phyloP scores from a whole-genome alignment of 345 rosid genomes.

The Combretum micranthum region DNA sequence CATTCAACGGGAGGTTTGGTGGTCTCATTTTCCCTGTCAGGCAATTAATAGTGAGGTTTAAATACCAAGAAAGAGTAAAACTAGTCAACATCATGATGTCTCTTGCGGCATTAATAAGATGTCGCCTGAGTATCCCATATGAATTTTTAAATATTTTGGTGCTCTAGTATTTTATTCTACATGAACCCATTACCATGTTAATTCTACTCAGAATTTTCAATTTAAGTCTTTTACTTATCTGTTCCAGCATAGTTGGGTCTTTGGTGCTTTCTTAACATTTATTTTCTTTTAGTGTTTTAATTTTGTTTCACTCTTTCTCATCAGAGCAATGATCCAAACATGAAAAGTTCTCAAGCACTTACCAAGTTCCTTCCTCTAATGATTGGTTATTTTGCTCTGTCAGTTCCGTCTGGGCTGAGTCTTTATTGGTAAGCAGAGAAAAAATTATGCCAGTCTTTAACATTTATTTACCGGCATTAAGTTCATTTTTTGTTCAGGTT shows the following conservation, averaged over 20 bases:
- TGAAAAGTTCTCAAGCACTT: constrained; percentile 84
- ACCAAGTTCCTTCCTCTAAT: constrained; percentile 76
- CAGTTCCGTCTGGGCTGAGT: constrained; percentile 99
- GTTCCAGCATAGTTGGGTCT: neutral
- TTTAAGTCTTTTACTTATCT: no score
- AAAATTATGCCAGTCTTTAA: neutral
- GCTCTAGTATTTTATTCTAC: no score
- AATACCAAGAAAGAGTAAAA: no score
- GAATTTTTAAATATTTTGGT: no score
- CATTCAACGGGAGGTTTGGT: no score
- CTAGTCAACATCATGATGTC: no score
- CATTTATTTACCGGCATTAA: constrained; percentile 7
- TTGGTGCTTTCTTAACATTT: neutral
- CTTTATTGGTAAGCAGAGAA: constrained; percentile 75
- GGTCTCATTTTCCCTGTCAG: neutral
- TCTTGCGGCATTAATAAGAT: no score
- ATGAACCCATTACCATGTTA: no score
- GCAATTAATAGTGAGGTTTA: neutral
- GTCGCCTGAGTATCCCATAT: no score
- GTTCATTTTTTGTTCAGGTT: constrained; percentile 45
- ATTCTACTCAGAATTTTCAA: no score
- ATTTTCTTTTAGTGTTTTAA: neutral
- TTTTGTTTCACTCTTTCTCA: constrained; percentile 1
- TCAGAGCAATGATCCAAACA: constrained; percentile 77
- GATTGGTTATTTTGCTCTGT: constrained; percentile 92